phyloP scores from a whole-genome alignment of 2,329 filamentous ascomycete genomes.

The Fusarium sp. region DNA sequence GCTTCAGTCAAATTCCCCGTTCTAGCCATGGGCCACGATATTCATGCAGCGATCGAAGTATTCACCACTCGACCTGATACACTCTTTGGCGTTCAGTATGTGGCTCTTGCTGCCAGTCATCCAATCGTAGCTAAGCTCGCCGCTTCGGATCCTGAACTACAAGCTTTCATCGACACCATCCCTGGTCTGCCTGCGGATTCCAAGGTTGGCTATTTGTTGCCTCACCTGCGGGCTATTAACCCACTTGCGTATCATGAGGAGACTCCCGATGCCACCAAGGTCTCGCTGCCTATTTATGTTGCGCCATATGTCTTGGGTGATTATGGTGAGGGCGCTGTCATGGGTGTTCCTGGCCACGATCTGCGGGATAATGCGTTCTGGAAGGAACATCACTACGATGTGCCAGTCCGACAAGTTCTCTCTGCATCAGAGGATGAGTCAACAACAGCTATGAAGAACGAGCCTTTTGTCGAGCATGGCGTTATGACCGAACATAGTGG shows the following conservation, averaged over 20 bases:
- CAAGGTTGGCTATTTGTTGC: conserved; percentile 75
- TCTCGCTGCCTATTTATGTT: conserved; percentile 77
- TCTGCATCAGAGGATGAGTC: conserved; percentile 60
- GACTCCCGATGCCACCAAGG: conserved; percentile 60
- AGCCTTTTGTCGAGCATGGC: conserved; percentile 73
- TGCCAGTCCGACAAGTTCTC: conserved; percentile 72
- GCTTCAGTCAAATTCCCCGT: conserved; percentile 78
- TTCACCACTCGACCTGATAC: conserved; percentile 90
- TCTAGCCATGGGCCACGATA: conserved; percentile 52
- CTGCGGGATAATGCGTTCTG: conserved; percentile 82
- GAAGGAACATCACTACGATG: conserved; percentile 71
- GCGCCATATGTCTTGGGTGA: conserved; percentile 87
- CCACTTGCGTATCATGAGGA: conserved; percentile 68
- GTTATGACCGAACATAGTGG: conserved; percentile 74
- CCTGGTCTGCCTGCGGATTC: conserved; percentile 63
- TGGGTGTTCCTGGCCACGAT: conserved; percentile 92
- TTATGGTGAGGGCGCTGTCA: conserved; percentile 88
- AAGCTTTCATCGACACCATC: conserved; percentile 73
- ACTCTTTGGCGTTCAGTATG: conserved; percentile 85
- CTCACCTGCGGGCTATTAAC: conserved; percentile 69
- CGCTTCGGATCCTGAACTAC: conserved; percentile 67
- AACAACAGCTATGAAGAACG: conserved; percentile 53
- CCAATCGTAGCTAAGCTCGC: conserved; percentile 73
- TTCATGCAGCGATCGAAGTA: conserved; percentile 68
- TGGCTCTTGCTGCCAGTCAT: conserved; percentile 80